These are phyloP conservation scores for Paralagenidium karlingii DNA, from an alignment of 352 stramenopile genomes.

Conservation along the genomic window DNA sequence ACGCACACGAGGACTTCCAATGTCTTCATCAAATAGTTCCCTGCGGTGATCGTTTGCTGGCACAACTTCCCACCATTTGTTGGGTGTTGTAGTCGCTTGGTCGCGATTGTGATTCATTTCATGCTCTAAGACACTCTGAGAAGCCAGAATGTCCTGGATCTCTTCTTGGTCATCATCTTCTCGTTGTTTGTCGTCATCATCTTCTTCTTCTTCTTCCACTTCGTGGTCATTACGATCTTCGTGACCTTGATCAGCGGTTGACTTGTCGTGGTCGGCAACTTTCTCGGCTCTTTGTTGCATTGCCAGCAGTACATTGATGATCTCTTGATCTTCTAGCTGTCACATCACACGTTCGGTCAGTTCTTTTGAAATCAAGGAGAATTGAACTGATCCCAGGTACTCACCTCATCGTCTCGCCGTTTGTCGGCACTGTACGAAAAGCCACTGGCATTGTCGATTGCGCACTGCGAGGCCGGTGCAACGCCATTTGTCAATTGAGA, in stretches of 20 bases:
- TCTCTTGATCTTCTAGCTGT: constrained; percentile 9
- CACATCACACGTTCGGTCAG: background rate
- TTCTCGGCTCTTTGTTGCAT: constrained; percentile 5
- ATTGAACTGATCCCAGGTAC: too few species aligned
- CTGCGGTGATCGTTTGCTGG: constrained; percentile 11
- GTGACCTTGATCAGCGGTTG: background rate
- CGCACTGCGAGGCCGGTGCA: too few species aligned
- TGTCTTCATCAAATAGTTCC: constrained; percentile 24
- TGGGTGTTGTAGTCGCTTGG: constrained; percentile 1
- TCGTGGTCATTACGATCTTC: constrained; percentile 9
- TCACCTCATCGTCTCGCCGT: too few species aligned
- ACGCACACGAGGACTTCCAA: constrained; percentile 31
- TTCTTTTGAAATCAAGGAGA: background rate
- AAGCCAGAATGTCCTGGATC: constrained; percentile 56
- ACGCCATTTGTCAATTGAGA: too few species aligned
- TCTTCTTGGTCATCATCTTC: constrained; percentile 16
- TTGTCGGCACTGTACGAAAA: too few species aligned
- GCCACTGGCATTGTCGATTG: too few species aligned
- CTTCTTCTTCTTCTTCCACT: constrained; percentile 10
- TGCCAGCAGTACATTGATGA: constrained; percentile 10
- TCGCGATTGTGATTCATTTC: background rate
- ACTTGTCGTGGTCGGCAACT: background rate
- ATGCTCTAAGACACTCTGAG: constrained; percentile 22
- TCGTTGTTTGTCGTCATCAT: background rate
- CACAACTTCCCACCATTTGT: constrained; percentile 42